Evolutionary conservation across 2,329 filamentous ascomycete genomes (phyloP).

Genomic region (Ophioceras dolichostomum): DNA sequence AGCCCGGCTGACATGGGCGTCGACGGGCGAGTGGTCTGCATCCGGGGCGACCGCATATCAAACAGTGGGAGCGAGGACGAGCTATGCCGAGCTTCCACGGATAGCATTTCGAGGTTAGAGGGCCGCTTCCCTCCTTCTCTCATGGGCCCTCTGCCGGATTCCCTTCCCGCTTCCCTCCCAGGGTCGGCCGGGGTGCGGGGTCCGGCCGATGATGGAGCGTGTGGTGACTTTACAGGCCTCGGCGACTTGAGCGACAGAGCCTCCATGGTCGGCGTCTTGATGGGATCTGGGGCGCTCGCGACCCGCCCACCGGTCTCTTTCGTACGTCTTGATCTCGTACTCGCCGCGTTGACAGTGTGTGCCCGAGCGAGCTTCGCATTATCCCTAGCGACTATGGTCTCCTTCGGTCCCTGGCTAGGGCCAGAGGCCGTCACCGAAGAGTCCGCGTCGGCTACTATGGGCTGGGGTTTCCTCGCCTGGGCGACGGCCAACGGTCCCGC

Average conservation of each 20-base stretch:
- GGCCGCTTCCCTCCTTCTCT: constrained; percentile 13
- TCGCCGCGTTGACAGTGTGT: constrained; percentile 48
- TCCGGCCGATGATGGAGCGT: background rate
- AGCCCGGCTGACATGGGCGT: constrained; percentile 46
- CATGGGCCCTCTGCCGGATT: background rate
- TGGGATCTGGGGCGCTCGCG: constrained; percentile 27
- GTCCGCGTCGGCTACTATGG: constrained; percentile 49
- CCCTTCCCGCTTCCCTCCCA: background rate
- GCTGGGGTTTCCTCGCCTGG: constrained; percentile 65
- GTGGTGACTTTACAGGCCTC: background rate
- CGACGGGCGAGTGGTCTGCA: constrained; percentile 34
- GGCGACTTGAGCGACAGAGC: background rate
- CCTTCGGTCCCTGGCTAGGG: constrained; percentile 31
- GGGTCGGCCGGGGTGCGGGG: constrained; percentile 2
- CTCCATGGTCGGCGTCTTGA: constrained; percentile 6
- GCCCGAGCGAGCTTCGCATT: constrained; percentile 38
- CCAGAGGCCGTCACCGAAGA: constrained; percentile 21
- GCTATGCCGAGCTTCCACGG: constrained; percentile 50
- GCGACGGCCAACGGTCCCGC: constrained; percentile 72
- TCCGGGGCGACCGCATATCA: constrained; percentile 40
- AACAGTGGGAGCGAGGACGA: constrained; percentile 57
- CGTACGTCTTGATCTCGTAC: constrained; percentile 34
- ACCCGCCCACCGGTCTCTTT: constrained; percentile 32
- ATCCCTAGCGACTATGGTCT: too few relatives aligned
- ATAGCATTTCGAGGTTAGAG: constrained; percentile 37